Evolutionary conservation across 805 yeast genomes (phyloP), one percentile per base, ranked within the genome.

Genomic region (Yamadazyma ubonensis): DNA sequence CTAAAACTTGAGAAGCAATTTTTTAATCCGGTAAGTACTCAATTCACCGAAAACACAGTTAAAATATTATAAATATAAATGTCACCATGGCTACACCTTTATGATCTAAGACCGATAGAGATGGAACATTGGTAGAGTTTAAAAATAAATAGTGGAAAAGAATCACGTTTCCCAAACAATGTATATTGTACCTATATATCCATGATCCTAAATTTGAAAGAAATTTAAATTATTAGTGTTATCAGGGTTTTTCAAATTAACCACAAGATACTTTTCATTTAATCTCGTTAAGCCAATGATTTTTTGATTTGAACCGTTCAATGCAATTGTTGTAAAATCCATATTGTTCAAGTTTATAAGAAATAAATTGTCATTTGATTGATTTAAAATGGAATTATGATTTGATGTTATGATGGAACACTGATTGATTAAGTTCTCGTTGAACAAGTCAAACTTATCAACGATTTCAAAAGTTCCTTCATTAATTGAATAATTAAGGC

Each of bases 211-310:
- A 11, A 39, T 37, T 17, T 41, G 43, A 32, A 44, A 47, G 37
- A 47, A 32, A 15, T 39, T 39, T 16, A 47, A 47, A 8, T 21
- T 34, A 30, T 41, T 42, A 4, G 45, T 36, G 33, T 43, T 42
- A 32, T 44, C 48, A 10, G 36, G 5, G 34, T 40, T 44, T 30
- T 38, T 47, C 12, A 42, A 38, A 23, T 37, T 40, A 2, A 47
- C 38, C 22, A 47, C 15, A 12, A 44, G 16, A 19, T 29, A 38
- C 17, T 44, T 40, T 15, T 42, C 46, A 26, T 33, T 33, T 19
- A 47, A 20, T 29, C 44, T 37, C 9, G 38, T 35, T 6, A 47
- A 22, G 20, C 49, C 51, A 32, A 40, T 47, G 18, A 47, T 43
- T 26, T 44, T 47, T 28, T 44, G 45, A 31, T 40, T 38, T 9